Percentiles rank a stretch among this genome's conserved stretches.
Evolutionary conservation across 495 filamentous ascomycete genomes (phyloP).

Genomic region (Usnea hakonensis): DNA sequence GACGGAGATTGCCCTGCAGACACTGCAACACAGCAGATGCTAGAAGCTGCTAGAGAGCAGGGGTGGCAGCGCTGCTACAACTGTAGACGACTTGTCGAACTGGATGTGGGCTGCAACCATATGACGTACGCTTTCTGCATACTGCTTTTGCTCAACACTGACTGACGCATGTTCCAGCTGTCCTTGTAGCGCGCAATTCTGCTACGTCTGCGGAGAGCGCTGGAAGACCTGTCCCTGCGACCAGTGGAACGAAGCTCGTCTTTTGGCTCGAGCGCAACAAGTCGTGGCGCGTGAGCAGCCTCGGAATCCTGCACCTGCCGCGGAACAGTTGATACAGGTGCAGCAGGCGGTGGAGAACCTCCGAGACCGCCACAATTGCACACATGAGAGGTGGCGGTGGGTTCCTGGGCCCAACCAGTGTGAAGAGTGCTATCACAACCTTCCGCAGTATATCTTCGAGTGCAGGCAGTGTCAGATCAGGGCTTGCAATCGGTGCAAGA

Average conservation of each 20-base stretch:
- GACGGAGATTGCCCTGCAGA: conserved; percentile 39
- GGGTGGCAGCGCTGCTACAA: conserved; percentile 38
- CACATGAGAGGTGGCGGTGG: conserved; percentile 23
- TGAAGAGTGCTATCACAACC: conserved; percentile 25
- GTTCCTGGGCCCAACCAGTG: conserved; percentile 22
- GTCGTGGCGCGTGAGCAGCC: conserved; percentile 28
- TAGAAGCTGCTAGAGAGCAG: conserved; percentile 28
- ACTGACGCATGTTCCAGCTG: conserved; percentile 32
- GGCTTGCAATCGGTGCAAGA: conserved; percentile 29
- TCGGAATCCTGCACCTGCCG: neutral
- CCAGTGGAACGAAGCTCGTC: conserved; percentile 33
- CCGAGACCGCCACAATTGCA: conserved; percentile 26
- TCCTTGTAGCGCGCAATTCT: conserved; percentile 48
- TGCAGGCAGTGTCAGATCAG: conserved; percentile 28
- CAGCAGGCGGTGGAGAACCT: conserved; percentile 14
- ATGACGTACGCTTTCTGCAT: conserved; percentile 29
- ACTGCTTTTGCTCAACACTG: neutral
- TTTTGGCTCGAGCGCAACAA: conserved; percentile 28
- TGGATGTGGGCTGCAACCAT: conserved; percentile 41
- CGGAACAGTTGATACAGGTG: neutral
- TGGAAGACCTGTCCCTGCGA: conserved; percentile 47
- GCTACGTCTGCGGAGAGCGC: conserved; percentile 44
- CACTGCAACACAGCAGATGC: conserved; percentile 27
- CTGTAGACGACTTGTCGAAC: conserved; percentile 35
- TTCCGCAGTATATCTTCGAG: conserved; percentile 26